phyloP scores from a whole-genome alignment of 176 grass and related monocot genomes.

The Rhipidocladum racemiflorum region DNA sequence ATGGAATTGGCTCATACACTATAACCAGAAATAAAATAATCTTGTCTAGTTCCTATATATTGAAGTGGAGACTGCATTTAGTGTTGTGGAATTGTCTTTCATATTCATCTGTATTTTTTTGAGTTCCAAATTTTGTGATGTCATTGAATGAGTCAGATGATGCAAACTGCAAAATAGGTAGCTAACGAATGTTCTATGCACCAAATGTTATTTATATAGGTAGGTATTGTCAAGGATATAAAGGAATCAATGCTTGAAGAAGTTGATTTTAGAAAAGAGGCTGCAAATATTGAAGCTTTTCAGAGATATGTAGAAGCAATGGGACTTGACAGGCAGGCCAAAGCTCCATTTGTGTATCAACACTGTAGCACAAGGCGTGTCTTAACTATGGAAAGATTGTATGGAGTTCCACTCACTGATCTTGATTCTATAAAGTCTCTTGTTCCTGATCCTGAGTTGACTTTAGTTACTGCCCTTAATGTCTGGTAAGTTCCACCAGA shows the following conservation, averaged over 20 bases:
- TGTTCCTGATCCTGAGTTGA: slow-evolving; percentile 87
- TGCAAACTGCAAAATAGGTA: not conserved
- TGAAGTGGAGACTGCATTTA: not conserved
- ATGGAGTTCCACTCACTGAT: slow-evolving; percentile 94
- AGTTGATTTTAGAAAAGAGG: slow-evolving; percentile 96
- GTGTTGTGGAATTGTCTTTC: not conserved
- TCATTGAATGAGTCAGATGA: not conserved
- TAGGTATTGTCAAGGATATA: slow-evolving; percentile 86
- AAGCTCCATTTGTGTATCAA: slow-evolving; percentile 78
- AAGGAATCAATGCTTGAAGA: slow-evolving; percentile 98
- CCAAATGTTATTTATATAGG: slow-evolving; percentile 44
- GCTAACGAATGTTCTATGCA: slow-evolving; percentile 1
- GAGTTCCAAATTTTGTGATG: not conserved
- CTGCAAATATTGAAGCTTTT: slow-evolving; percentile 82
- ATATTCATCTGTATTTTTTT: not conserved
- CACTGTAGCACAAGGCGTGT: slow-evolving; percentile 80
- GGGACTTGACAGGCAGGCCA: slow-evolving; percentile 86
- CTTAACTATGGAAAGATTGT: slow-evolving; percentile 97
- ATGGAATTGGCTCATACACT: not conserved
- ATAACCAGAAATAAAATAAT: not conserved
- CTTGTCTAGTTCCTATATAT: not conserved
- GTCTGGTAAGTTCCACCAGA: slow-evolving; percentile 60
- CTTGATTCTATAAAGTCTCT: slow-evolving; percentile 89
- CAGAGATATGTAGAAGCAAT: slow-evolving; percentile 75
- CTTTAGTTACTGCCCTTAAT: slow-evolving; percentile 90